Evolutionary conservation across 2,329 filamentous ascomycete species (phyloP).

Genomic region (Aspergillus awamori): DNA sequence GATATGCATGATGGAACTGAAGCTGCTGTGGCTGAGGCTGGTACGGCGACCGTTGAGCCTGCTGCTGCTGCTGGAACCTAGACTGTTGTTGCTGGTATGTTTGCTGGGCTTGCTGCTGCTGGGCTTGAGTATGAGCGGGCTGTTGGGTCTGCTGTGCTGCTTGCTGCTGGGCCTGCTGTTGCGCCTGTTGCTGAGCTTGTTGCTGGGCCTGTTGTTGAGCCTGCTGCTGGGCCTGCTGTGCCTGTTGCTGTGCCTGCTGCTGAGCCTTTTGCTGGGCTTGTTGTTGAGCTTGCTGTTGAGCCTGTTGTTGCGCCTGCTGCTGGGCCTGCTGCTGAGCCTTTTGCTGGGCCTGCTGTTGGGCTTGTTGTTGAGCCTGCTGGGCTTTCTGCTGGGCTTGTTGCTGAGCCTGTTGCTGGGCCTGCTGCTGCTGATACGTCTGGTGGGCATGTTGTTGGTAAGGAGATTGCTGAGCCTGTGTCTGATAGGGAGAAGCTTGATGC

Average conservation of each 20-base stretch:
- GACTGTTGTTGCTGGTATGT: conserved; percentile 21
- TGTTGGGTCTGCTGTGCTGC: conserved; percentile 13
- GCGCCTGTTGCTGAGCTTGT: conserved; percentile 17
- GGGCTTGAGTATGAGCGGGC: conserved; percentile 14
- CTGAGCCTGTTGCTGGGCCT: conserved; percentile 12
- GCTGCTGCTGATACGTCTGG: conserved; percentile 15
- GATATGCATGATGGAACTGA: conserved; percentile 11
- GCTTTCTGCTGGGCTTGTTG: conserved; percentile 21
- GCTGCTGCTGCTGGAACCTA: conserved; percentile 25
- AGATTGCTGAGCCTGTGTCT: conserved; percentile 21
- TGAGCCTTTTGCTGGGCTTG: neutral
- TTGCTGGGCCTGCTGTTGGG: conserved; percentile 6
- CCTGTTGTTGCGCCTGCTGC: neutral
- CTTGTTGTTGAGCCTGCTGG: conserved; percentile 17
- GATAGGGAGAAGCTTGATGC: conserved; percentile 20
- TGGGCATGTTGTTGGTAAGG: conserved; percentile 21
- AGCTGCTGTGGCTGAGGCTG: conserved; percentile 16
- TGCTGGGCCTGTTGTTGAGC: conserved; percentile 8
- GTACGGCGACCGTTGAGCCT: conserved; percentile 19
- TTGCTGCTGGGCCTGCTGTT: conserved; percentile 18
- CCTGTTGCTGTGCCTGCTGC: neutral
- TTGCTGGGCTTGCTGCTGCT: conserved; percentile 20
- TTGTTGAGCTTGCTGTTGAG: conserved; percentile 4
- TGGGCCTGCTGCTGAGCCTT: neutral
- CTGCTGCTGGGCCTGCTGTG: conserved; percentile 8